Conservation (phyloP, 1,139 yeast genomes). For the Magnusiomyces suaveolens region DNA sequence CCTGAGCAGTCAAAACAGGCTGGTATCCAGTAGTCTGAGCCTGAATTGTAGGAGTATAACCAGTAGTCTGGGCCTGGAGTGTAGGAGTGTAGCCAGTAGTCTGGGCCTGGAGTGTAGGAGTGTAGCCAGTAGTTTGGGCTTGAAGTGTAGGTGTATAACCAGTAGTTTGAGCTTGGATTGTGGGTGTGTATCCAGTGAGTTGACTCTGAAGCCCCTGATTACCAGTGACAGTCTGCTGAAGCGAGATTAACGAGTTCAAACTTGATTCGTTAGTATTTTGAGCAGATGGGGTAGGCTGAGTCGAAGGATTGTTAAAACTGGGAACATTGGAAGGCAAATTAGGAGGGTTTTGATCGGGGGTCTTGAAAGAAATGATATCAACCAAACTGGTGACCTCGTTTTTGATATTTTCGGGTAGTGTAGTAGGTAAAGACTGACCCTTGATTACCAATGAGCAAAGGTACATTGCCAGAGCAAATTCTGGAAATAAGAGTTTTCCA, state of each 20-base stretch:
- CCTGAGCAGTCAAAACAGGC: constrained; percentile 30
- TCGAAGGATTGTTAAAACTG: constrained; percentile 21
- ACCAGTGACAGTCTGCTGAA: constrained; percentile 38
- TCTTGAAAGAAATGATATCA: constrained; percentile 73
- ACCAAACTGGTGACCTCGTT: constrained; percentile 84
- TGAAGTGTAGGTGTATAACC: constrained; percentile 23
- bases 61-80: constrained; percentile 32
- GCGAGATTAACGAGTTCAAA: constrained; percentile 31
- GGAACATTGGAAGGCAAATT: constrained; percentile 27
- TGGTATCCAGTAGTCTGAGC: constrained; percentile 32
- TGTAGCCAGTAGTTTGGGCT: constrained; percentile 18
- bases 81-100: constrained; percentile 25
- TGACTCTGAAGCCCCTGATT: constrained; percentile 30
- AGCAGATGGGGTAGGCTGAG: constrained; percentile 26
- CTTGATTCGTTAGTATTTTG: constrained; percentile 21
- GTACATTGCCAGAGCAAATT: constrained; percentile 87
- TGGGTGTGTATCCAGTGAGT: constrained; percentile 28
- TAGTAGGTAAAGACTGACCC: constrained; percentile 68
- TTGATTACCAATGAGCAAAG: constrained; percentile 68
- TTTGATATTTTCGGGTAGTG: constrained; percentile 58
- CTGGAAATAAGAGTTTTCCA: constrained; percentile 83
- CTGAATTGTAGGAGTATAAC: constrained; percentile 26
- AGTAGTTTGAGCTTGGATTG: constrained; percentile 33
- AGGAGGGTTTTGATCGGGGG: constrained; percentile 48
- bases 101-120: constrained; percentile 20